Percentiles rank a stretch among this genome's conserved stretches.
These are phyloP conservation scores for Apophysomyces variabilis DNA, from an alignment of 371 early-diverging fungal genomes.

Conservation along the genomic window DNA sequence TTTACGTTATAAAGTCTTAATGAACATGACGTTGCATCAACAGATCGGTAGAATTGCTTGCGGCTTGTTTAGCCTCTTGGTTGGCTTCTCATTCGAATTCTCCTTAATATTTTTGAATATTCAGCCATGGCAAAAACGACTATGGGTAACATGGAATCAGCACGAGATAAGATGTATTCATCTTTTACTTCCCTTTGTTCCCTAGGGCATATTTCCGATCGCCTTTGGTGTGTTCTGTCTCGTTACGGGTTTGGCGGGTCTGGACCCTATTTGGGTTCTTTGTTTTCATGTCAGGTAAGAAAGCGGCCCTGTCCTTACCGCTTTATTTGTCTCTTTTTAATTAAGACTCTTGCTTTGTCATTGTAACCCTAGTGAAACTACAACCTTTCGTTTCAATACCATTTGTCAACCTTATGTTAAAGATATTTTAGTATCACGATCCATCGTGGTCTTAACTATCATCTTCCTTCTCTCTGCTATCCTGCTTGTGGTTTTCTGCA, in stretches of 20 bases:
- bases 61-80: slow-evolving; percentile 53
- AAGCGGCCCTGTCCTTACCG: too few relatives aligned
- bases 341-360: neutral
- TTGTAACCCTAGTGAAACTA: slow-evolving; percentile 38
- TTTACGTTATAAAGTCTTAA: slow-evolving; percentile 56
- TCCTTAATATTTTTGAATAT: slow-evolving; percentile 64
- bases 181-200: slow-evolving; percentile 1
- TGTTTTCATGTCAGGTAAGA: slow-evolving; percentile 46
- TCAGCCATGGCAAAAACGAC: slow-evolving; percentile 50
- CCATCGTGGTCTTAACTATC: slow-evolving; percentile 18
- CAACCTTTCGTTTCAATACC: slow-evolving; percentile 43
- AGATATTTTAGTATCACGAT: slow-evolving; percentile 29
- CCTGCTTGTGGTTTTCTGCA: slow-evolving; percentile 35
- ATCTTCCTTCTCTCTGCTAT: slow-evolving; percentile 26
- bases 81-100: slow-evolving; percentile 62
- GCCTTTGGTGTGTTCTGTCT: slow-evolving; percentile 41
- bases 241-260: slow-evolving; percentile 38
- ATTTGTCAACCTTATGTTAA: slow-evolving; percentile 39
- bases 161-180: too few relatives aligned
- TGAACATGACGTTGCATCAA: slow-evolving; percentile 62
- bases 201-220: slow-evolving; percentile 47
- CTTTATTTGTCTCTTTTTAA: neutral
- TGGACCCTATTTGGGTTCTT: slow-evolving; percentile 53
- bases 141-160: slow-evolving; percentile 52
- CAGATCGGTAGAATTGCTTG: slow-evolving; percentile 50